phyloP scores from a whole-genome alignment of 495 filamentous ascomycete genomes.

The Mytilinidion resinicola region DNA sequence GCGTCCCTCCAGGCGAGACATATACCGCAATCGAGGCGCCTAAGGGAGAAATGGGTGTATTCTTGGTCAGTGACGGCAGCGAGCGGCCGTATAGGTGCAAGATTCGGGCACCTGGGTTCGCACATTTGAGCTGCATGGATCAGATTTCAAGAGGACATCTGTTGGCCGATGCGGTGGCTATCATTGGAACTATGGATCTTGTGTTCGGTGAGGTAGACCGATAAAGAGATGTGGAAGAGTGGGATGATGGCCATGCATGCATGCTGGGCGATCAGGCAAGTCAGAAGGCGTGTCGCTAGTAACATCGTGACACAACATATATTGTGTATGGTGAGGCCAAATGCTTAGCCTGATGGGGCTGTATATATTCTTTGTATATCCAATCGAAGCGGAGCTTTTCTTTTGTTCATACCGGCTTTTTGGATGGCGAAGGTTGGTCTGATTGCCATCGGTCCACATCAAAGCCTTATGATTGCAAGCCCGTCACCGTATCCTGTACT shows the following conservation, averaged over 20 bases:
- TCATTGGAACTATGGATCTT: conserved; percentile 60
- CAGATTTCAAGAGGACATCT: conserved; percentile 87
- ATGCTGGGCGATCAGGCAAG: not conserved
- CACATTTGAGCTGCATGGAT: conserved; percentile 90
- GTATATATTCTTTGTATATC: conserved; percentile 4
- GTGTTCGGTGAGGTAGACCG: conserved; percentile 28
- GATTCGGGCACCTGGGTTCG: conserved; percentile 94
- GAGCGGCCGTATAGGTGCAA: conserved; percentile 97
- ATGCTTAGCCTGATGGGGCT: not conserved
- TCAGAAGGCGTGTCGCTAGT: not conserved
- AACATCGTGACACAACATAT: not conserved
- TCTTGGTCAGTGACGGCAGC: conserved; percentile 89
- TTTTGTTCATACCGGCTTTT: not conserved
- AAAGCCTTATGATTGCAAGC: no score
- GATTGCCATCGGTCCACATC: no score
- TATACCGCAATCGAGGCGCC: conserved; percentile 97
- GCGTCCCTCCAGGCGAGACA: conserved; percentile 96
- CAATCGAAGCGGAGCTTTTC: not conserved
- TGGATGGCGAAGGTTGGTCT: not conserved
- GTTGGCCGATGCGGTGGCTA: conserved; percentile 91
- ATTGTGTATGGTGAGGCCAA: not conserved
- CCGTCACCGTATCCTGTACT: no score
- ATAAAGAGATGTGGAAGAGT: not conserved
- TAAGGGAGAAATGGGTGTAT: conserved; percentile 99
- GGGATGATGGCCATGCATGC: not conserved